Evolutionary conservation across 75 land plant species (phyloP).

Genomic region (Pseudotsuga menziesii): DNA sequence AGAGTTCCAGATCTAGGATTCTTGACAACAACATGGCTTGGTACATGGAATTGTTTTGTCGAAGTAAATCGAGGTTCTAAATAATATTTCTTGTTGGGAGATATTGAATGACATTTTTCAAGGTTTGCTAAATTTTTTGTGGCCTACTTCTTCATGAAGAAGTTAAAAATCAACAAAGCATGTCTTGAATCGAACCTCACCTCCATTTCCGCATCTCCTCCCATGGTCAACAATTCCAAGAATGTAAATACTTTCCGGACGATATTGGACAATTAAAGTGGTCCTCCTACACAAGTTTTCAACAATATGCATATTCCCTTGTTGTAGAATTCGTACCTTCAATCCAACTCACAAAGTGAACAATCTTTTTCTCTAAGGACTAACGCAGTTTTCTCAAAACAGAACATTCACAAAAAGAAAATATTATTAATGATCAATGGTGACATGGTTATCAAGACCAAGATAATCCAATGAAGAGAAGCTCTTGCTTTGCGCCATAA

Average conservation of each 20-base stretch:
- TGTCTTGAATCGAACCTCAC: neutral
- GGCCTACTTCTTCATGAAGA: neutral
- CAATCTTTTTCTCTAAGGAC: conserved; percentile 3
- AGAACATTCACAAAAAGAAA: neutral
- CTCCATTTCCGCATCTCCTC: conserved; percentile 3
- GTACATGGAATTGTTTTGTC: too few species aligned
- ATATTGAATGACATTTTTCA: too few species aligned
- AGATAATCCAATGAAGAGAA: conserved; percentile 38
- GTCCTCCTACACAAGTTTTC: conserved; percentile 3
- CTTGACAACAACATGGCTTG: too few species aligned
- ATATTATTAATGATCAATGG: conserved; percentile 15
- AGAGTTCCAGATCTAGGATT: too few species aligned
- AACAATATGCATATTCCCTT: conserved; percentile 8
- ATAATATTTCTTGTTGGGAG: too few species aligned
- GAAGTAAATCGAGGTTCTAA: too few species aligned
- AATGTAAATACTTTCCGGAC: conserved; percentile 4
- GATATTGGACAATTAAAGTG: conserved; percentile 1
- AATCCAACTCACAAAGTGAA: neutral
- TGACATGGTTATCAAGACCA: conserved; percentile 54
- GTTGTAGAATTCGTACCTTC: neutral
- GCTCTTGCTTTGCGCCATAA: conserved; percentile 20
- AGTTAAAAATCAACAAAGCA: conserved; percentile 6
- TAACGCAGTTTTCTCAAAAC: neutral
- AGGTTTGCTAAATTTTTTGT: neutral
- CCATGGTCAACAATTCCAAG: neutral